Evolutionary conservation across 768 basidiomycete genomes (phyloP), one percentile per base, ranked within the genome.

Genomic region (Tubosaeta sp.): DNA sequence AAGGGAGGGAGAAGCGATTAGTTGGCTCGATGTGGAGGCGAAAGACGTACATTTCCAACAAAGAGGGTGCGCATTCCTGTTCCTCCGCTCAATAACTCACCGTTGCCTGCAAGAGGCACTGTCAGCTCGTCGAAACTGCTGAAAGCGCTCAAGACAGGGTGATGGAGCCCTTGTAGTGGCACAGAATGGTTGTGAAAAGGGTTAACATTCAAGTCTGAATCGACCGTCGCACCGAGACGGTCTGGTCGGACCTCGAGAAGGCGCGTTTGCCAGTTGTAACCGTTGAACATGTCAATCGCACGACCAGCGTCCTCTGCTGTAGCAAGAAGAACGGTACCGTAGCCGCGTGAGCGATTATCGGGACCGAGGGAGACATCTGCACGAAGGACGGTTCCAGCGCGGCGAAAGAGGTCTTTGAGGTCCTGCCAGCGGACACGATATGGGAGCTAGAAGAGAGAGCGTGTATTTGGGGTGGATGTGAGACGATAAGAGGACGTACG

Each of bases 351-450:
- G 59, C 95, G 80, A 68, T 96, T 96, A 68, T 93, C 91, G 3
- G 90, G 88, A 4, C 90, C 82, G 29, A 90, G 75, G 49, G 87
- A 79, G 56, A 90, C 81, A 64, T 86, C 82, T 35, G 93, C 86
- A 44, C 88, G 77, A 32, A 91, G 73, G 56, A 94, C 84, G 25
- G 90, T 96, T 36, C 96, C 96, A 6, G 95, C 90, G 57, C 90
- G 88, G 32, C 95, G 83, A 70, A 99, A 97, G 46, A 99, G 82
- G 67, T 99, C 95, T 61, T 99, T 98, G 55, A 99, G 81, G 73
- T 99, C 96, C 73, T 99, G 96, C 96, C 96, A 99, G 49, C 96
- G 84, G 34, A 97, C 94, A 54, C 95, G 79, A 70, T 95, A 98
- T 0, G 96, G 96, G 22, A 99, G 81, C 93, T 94, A 59, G 30